These are phyloP conservation scores for Beauveria scarabaeidicola DNA, from an alignment of 2,329 filamentous ascomycete genomes.

Conservation along the genomic window DNA sequence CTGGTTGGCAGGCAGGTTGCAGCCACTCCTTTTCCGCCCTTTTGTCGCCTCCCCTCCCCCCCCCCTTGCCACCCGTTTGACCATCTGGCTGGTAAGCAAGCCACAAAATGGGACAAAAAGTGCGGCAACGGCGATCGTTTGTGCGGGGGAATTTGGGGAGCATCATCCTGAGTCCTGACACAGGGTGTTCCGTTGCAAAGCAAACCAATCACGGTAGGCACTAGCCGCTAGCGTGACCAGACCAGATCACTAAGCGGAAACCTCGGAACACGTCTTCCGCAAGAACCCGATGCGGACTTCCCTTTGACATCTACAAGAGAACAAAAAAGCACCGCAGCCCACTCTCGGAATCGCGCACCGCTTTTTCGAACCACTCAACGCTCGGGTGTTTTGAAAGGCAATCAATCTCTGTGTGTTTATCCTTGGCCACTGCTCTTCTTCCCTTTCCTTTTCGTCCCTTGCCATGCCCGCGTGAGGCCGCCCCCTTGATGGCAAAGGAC, in stretches of 20 bases:
- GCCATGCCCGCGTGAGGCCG: not conserved
- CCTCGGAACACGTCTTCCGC: conserved; percentile 1
- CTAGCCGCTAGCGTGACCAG: not conserved
- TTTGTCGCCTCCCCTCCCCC: not conserved
- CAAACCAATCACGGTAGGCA: not conserved
- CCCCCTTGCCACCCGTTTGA: not conserved
- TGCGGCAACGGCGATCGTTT: not conserved
- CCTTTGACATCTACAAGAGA: not conserved
- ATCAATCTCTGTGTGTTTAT: no score
- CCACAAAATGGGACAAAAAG: not conserved
- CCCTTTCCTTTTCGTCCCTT: not conserved
- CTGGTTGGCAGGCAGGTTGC: not conserved
- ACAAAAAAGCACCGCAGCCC: not conserved
- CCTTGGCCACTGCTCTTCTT: not conserved
- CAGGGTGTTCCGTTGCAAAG: no score
- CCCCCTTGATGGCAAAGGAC: conserved; percentile 1
- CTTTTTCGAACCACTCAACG: not conserved
- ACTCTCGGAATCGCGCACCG: conserved; percentile 1
- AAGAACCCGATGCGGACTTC: not conserved
- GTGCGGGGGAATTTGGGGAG: not conserved
- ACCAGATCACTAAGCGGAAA: not conserved
- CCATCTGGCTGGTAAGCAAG: not conserved
- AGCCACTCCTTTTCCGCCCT: not conserved
- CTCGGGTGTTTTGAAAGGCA: not conserved
- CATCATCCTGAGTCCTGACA: no score